Evolutionary conservation across 768 basidiomycete species (phyloP).

Genomic region (Chalciporus chontae): DNA sequence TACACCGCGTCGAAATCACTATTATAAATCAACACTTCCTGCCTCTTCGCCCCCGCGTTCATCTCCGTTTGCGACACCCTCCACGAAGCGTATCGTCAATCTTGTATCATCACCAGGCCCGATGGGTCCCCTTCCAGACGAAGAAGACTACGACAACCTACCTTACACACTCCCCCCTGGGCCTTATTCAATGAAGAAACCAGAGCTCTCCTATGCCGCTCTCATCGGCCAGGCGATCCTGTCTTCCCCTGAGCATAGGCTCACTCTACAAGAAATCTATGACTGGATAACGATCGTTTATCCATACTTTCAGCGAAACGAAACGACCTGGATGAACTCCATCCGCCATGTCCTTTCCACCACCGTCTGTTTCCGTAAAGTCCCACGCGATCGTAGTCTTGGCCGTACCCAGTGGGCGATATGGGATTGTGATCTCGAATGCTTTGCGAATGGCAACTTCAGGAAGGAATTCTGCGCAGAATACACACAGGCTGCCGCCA

Average conservation of each 20-base stretch:
- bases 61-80: conserved; percentile 65
- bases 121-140: conserved; percentile 60
- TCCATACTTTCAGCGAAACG: conserved; percentile 89
- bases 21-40: conserved; percentile 48
- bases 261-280: conserved; percentile 94
- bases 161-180: conserved; percentile 82
- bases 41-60: conserved; percentile 58
- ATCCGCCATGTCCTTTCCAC: conserved; percentile 96
- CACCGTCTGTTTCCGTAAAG: conserved; percentile 87
- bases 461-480: conserved; percentile 54
- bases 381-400: conserved; percentile 68
- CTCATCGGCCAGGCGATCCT: conserved; percentile 94
- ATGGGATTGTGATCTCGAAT: conserved; percentile 75
- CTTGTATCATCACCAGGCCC: conserved; percentile 84
- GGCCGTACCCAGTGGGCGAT: conserved; percentile 90
- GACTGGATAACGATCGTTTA: conserved; percentile 93
- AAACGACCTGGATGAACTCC: conserved; percentile 97
- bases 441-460: conserved; percentile 83
- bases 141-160: conserved; percentile 61
- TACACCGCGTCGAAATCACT: conserved; percentile 47
- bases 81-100: conserved; percentile 53
- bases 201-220: conserved; percentile 89
- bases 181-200: conserved; percentile 77
- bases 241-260: conserved; percentile 75
- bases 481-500: conserved; percentile 29